Base-by-base conservation (phyloP, 306 rosid genomes). In the Argentina anserina region DNA sequence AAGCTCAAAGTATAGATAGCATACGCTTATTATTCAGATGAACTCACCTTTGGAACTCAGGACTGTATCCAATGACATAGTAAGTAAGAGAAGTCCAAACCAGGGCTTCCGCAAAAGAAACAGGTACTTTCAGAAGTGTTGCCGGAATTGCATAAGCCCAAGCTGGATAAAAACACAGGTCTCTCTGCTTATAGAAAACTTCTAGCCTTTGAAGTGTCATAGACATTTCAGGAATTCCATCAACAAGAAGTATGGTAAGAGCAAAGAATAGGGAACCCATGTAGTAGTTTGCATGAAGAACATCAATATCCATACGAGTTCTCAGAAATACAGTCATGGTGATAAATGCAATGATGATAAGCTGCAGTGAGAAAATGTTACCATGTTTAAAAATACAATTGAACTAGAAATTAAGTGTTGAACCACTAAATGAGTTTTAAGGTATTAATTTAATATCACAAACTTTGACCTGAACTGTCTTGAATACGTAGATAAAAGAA, bases 131-230 rank as follows among this genome's bases (percentile, higher is more conserved):
- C 33, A 84, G 17, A 40, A 86, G 25, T 21, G 81, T 31, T 33
- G 88, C 75, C 0, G 90, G 88, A 69, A 86, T 69, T 28, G 85
- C 78, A 74, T 86, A 86, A 23, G 88, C 85, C 86, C 88, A 86
- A 29, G 90, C 81, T 9, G 88, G 90, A 31, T 81, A 84, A 55
- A 84, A 81, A 14, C 55, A 46, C 8, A 84, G 63, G 10, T 81
- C 74, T 28, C 63, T 80, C 58, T 80, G 90, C 23, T 86, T 86
- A 50, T 84, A 86, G 81, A 86, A 81, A 10, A 79, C 70, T 74
- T 74, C 73, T 25, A 86, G 79, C 67, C 86, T 74, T 52, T 71
- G 79, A 64, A 84, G 2, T 6, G 88, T 86, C 84, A 84, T 70
- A 4, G 83, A 70, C 73, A 84, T 13, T 74, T 84, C 90, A 3